phyloP scores from a whole-genome alignment of 495 filamentous ascomycete species.

The Thermochaetoides thermophila region DNA sequence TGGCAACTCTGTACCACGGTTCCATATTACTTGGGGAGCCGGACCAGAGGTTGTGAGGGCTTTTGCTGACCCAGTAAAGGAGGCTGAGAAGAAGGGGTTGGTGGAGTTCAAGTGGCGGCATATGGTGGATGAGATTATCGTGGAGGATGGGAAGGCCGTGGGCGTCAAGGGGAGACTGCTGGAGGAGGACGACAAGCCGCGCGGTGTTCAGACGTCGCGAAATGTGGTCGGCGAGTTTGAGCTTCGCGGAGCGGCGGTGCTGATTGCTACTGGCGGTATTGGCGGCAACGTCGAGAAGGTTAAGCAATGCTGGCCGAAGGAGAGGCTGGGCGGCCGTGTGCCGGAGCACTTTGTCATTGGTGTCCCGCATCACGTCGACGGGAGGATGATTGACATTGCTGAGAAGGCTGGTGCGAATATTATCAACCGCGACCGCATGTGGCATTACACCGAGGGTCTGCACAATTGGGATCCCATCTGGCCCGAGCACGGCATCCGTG shows the following conservation, averaged over 20 bases:
- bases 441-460: slow-evolving; percentile 40
- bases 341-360: slow-evolving; percentile 35
- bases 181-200: slow-evolving; percentile 22
- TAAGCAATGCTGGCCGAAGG: slow-evolving; percentile 31
- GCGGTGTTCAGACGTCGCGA: slow-evolving; percentile 31
- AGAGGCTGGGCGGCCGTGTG: slow-evolving; percentile 30
- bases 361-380: slow-evolving; percentile 38
- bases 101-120: slow-evolving; percentile 36
- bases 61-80: slow-evolving; percentile 33
- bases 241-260: slow-evolving; percentile 26
- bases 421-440: slow-evolving; percentile 38
- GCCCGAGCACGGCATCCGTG: slow-evolving; percentile 37
- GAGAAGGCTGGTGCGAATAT: slow-evolving; percentile 29
- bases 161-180: slow-evolving; percentile 34
- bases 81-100: slow-evolving; percentile 28
- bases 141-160: slow-evolving; percentile 32
- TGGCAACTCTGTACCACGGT: slow-evolving; percentile 37
- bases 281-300: slow-evolving; percentile 37
- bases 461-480: slow-evolving; percentile 39
- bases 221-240: slow-evolving; percentile 28
- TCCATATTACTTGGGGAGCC: slow-evolving; percentile 37
- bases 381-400: slow-evolving; percentile 36
- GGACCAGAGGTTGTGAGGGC: slow-evolving; percentile 37
- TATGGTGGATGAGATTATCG: slow-evolving; percentile 31
- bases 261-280: slow-evolving; percentile 34